Evolutionary conservation across 257 asterid species (phyloP).

Genomic region (Cruciata laevipes): DNA sequence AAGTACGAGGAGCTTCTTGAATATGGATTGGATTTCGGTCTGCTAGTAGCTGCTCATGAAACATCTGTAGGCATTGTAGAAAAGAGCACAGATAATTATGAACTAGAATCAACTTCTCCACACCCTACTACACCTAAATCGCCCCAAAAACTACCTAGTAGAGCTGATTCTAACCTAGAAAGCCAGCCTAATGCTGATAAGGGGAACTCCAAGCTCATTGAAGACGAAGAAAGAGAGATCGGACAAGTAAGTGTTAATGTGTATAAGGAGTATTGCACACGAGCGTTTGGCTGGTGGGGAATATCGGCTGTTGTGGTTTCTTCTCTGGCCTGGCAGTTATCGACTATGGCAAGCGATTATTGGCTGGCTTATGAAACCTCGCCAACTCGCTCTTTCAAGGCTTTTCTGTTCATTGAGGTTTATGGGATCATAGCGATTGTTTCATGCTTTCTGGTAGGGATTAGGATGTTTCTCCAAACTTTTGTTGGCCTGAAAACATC

Average conservation of each 20-base stretch:
- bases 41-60: constrained; percentile 69
- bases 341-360: constrained; percentile 47
- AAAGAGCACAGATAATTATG: constrained; percentile 12
- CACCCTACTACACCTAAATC: constrained; percentile 19
- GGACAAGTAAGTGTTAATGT: constrained; percentile 48
- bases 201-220: constrained; percentile 45
- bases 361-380: constrained; percentile 81
- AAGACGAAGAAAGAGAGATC: constrained; percentile 67
- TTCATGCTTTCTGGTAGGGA: constrained; percentile 23
- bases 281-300: constrained; percentile 73
- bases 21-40: constrained; percentile 46
- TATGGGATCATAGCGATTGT: constrained; percentile 34
- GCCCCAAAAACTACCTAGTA: constrained; percentile 16
- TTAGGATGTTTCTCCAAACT: constrained; percentile 31
- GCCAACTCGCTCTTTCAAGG: constrained; percentile 21
- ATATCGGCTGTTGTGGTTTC: constrained; percentile 28
- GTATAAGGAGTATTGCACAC: constrained; percentile 49
- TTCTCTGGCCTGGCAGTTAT: constrained; percentile 40
- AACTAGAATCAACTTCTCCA: constrained; percentile 9
- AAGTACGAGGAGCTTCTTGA: constrained; percentile 40
- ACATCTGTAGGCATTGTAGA: constrained; percentile 58
- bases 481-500: constrained; percentile 49
- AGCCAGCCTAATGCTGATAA: constrained; percentile 14
- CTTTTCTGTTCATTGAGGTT: constrained; percentile 36
- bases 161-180: constrained; percentile 22